Base-by-base conservation (phyloP, 768 basidiomycete species). In the Boletellus sp. region DNA sequence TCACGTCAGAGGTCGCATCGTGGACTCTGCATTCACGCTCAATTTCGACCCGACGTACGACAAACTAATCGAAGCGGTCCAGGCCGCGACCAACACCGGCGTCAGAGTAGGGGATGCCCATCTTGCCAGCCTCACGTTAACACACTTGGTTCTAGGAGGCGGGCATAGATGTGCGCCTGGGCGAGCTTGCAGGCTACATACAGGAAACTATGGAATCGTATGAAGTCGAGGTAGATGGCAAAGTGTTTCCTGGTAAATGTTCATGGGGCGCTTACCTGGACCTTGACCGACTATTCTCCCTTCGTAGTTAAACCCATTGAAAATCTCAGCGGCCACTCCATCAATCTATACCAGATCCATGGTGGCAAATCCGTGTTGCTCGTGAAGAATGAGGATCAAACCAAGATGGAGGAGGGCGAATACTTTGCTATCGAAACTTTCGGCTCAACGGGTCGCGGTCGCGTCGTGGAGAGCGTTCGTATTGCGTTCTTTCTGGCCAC, bases 141-240 rank as follows among this genome's bases (percentile, higher is more conserved):
- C 42, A 35, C 33, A 6, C 22, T 37, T 35, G 22, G 17, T 45
- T 40, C 3, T 57, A 94, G 92, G 93, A 94, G 78, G 89, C 95
- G 6, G 96, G 96, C 4, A 97, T 99, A 57, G 96, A 98, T 61
- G 90, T 89, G 0, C 81, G 94, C 45, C 77, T 98, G 45, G 94
- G 93, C 47, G 95, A 98, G 65, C 77, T 99, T 28, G 96, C 85
- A 3, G 93, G 83, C 0, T 79, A 80, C 44, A 94, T 98, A 47
- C 95, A 99, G 68, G 96, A 99, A 66, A 94, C 93, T 2, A 99
- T 99, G 96, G 94, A 97, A 64, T 92, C 90, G 1, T 97, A 97
- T 62, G 96, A 98, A 65, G 95, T 99, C 11, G 91, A 93, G 61
- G 81, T 94, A n/a, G 79, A 80, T 13, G 86, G 90, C 20, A 91